These are phyloP conservation scores for Linum lewisii DNA, from an alignment of 345 rosid genomes.

Conservation along the genomic window DNA sequence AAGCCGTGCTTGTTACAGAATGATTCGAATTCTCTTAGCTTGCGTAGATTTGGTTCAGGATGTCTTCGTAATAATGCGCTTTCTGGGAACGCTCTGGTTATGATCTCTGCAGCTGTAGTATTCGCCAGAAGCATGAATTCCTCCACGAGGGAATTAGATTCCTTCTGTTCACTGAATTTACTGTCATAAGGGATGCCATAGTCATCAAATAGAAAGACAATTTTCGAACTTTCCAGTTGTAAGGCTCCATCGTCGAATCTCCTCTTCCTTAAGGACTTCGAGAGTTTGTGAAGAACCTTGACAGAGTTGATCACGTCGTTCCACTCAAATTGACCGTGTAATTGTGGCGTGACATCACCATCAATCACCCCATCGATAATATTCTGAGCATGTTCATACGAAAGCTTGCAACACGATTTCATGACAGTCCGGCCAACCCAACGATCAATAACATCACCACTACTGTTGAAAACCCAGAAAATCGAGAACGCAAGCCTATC, in stretches of 20 bases:
- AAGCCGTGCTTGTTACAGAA: constrained; percentile 72
- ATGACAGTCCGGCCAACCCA: constrained; percentile 78
- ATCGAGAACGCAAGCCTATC: constrained; percentile 78
- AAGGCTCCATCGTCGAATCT: constrained; percentile 72
- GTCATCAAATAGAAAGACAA: constrained; percentile 49
- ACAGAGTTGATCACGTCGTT: constrained; percentile 50
- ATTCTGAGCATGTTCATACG: constrained; percentile 67
- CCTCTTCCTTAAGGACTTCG: constrained; percentile 44
- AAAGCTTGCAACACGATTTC: constrained; percentile 81
- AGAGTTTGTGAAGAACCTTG: constrained; percentile 43
- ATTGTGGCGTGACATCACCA: constrained; percentile 31
- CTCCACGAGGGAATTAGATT: constrained; percentile 66
- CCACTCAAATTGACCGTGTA: constrained; percentile 65
- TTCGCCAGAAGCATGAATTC: constrained; percentile 97
- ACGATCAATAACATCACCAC: constrained; percentile 50
- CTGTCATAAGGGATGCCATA: constrained; percentile 64
- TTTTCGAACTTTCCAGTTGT: constrained; percentile 51
- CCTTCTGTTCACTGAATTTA: constrained; percentile 29
- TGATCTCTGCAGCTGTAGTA: constrained; percentile 77
- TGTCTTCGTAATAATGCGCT: constrained; percentile 71
- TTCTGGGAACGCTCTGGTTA: constrained; percentile 74
- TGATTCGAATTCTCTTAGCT: constrained; percentile 76
- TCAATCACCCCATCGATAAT: constrained; percentile 38
- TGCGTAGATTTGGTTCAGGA: constrained; percentile 74
- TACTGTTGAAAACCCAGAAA: constrained; percentile 58